Conservation (phyloP, 371 early-diverging fungal species). For the Dinochytrium kinnereticum region DNA sequence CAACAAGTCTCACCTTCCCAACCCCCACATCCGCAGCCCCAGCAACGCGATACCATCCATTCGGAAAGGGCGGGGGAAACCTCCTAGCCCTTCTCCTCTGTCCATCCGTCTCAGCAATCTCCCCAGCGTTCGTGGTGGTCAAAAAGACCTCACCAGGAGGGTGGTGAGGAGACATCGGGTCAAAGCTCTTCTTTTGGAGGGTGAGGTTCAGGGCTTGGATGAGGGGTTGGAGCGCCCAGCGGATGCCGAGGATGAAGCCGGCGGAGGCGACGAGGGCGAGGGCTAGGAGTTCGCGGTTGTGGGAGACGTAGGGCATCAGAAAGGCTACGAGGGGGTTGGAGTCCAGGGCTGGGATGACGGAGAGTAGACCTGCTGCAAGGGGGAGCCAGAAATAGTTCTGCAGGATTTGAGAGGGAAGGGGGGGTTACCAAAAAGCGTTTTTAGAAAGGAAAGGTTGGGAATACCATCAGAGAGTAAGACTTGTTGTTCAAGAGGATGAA, state of each 20-base stretch:
- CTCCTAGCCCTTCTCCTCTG: conserved; percentile 16
- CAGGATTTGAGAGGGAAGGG: neutral
- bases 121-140: too few species aligned
- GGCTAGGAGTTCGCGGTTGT: conserved; percentile 17
- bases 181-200: too few species aligned
- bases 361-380: conserved; percentile 19
- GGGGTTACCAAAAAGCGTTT: neutral
- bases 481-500: conserved; percentile 23
- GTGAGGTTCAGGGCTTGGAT: neutral
- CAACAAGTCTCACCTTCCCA: conserved; percentile 23
- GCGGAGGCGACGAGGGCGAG: conserved; percentile 9
- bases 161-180: too few species aligned
- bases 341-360: conserved; percentile 20
- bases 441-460: neutral
- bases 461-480: conserved; percentile 17
- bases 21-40: conserved; percentile 22
- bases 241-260: conserved; percentile 18
- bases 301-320: conserved; percentile 19
- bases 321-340: conserved; percentile 18
- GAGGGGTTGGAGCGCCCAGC: conserved; percentile 7
- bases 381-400: conserved; percentile 24
- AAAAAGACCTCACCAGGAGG: too few species aligned
- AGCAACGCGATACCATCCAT: conserved; percentile 31
- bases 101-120: neutral
- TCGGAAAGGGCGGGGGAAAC: conserved; percentile 30